Evolutionary conservation across 2,329 filamentous ascomycete genomes (phyloP).

Genomic region (Pseudocercospora fuligena): DNA sequence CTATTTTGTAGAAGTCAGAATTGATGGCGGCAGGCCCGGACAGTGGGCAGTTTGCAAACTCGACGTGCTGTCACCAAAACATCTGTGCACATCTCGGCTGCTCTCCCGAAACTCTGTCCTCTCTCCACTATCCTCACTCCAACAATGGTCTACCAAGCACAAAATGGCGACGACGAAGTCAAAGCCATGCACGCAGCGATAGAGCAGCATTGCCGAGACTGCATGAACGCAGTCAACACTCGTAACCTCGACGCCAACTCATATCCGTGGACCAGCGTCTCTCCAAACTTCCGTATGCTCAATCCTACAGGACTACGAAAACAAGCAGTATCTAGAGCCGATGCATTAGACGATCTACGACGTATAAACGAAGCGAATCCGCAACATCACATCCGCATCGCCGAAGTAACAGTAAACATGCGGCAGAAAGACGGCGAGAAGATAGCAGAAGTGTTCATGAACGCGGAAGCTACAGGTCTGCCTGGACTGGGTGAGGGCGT

Average conservation of each 20-base stretch:
- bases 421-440: neutral
- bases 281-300: neutral
- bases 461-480: neutral
- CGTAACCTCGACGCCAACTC: neutral
- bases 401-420: neutral
- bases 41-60: too few relatives aligned
- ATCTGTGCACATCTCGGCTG: neutral
- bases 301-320: neutral
- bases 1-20: too few relatives aligned
- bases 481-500: neutral
- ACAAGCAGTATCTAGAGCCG: neutral
- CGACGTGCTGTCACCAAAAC: neutral
- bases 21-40: too few relatives aligned
- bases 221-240: neutral
- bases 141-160: neutral
- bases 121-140: neutral
- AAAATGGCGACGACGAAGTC: neutral
- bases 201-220: neutral
- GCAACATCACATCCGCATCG: neutral
- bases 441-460: neutral
- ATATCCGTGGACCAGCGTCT: conserved; percentile 2
- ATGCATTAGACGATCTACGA: neutral
- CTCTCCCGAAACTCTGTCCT: too few relatives aligned
- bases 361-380: neutral
- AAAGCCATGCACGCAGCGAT: neutral